Conservation (phyloP, 177 flowering plant species). For the Vitis hybrid region DNA sequence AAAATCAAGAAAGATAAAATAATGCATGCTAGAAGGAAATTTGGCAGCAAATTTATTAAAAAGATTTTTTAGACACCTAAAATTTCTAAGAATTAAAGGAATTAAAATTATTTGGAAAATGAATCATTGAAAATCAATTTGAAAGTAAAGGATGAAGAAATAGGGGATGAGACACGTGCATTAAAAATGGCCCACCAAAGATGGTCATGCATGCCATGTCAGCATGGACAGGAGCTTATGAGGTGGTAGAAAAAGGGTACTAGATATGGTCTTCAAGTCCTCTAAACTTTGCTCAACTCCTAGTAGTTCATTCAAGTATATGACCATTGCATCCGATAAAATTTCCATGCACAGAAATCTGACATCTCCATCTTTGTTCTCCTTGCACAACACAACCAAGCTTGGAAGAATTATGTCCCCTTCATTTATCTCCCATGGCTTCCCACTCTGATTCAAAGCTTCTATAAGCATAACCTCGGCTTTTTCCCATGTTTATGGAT, state of each 20-base stretch:
- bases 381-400: conserved; percentile 70
- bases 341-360: conserved; percentile 88
- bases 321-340: conserved; percentile 71
- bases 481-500: conserved; percentile 76
- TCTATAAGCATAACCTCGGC: conserved; percentile 85
- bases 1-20: too few relatives aligned
- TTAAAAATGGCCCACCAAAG: too few relatives aligned
- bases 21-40: too few relatives aligned
- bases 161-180: too few relatives aligned
- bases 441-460: conserved; percentile 85
- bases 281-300: conserved; percentile 38
- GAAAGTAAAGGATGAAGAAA: too few relatives aligned
- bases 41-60: too few relatives aligned
- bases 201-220: too few relatives aligned
- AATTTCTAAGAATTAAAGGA: too few relatives aligned
- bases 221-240: conserved; percentile 15
- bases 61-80: too few relatives aligned
- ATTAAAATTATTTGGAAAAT: too few relatives aligned
- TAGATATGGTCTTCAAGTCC: conserved; percentile 62
- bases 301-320: conserved; percentile 60
- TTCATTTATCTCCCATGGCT: conserved; percentile 78
- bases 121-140: too few relatives aligned
- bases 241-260: conserved; percentile 74
- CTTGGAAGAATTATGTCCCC: conserved; percentile 55
- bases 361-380: conserved; percentile 94